Percentiles rank a stretch among this genome's conserved stretches.
phyloP scores from a whole-genome alignment of 352 stramenopile species.

The Phytophthora melonis region DNA sequence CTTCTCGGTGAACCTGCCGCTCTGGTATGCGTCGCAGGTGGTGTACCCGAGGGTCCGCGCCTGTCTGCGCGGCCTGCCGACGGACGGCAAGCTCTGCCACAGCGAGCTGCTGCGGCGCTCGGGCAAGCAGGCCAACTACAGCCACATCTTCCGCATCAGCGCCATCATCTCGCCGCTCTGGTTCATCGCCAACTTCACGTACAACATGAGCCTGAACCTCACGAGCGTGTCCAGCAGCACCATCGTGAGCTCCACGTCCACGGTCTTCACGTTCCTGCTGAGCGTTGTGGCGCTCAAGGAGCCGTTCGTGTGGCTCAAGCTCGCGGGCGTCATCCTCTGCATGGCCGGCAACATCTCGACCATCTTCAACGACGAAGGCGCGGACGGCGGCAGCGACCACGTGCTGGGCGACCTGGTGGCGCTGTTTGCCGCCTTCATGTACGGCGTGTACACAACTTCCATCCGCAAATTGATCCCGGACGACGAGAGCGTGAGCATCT shows the following conservation, averaged over 20 bases:
- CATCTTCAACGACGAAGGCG: constrained; percentile 72
- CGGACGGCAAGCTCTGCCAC: constrained; percentile 50
- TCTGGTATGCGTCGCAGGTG: constrained; percentile 75
- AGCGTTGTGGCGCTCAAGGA: constrained; percentile 86
- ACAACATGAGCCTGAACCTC: constrained; percentile 92
- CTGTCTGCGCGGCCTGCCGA: constrained; percentile 50
- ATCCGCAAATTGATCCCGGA: constrained; percentile 82
- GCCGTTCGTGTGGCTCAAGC: constrained; percentile 81
- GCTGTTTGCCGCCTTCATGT: constrained; percentile 89
- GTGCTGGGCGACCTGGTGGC: constrained; percentile 71
- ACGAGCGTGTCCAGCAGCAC: constrained; percentile 96
- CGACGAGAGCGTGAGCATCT: constrained; percentile 91
- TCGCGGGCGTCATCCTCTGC: constrained; percentile 86
- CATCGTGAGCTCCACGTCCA: constrained; percentile 94
- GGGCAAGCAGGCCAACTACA: constrained; percentile 46
- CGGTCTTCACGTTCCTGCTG: constrained; percentile 94
- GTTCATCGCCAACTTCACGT: constrained; percentile 95
- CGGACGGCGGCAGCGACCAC: constrained; percentile 42
- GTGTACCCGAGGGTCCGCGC: constrained; percentile 46
- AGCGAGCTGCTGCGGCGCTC: constrained; percentile 42
- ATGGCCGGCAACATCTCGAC: constrained; percentile 91
- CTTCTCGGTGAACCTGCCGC: constrained; percentile 86
- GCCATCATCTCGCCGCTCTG: constrained; percentile 92
- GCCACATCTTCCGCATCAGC: constrained; percentile 58
- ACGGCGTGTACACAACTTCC: constrained; percentile 95